Percentiles rank a stretch among this genome's conserved stretches.
Conservation (phyloP, 139 green algal genomes). For the Zygnema cylindricum region DNA sequence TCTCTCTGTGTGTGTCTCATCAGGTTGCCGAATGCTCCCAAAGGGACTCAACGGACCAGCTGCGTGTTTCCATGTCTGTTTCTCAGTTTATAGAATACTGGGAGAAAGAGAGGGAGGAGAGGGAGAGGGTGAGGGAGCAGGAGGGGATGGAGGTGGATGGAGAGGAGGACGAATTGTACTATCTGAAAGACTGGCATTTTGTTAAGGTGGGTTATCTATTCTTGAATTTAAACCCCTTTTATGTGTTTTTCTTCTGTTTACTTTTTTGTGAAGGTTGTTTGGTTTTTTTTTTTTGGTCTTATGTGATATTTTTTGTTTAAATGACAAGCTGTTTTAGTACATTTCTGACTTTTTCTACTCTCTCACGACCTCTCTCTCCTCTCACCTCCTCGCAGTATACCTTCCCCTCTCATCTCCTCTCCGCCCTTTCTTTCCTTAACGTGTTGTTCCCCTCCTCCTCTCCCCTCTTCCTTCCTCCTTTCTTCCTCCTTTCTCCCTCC, state of each 20-base stretch:
- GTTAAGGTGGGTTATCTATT: conserved; percentile 34
- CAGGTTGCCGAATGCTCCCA: conserved; percentile 53
- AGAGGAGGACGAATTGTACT: conserved; percentile 63
- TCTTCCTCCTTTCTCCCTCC: background rate
- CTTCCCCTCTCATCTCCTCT: too few species aligned
- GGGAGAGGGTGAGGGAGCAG: background rate
- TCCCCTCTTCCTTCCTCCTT: background rate
- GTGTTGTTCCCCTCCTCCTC: background rate
- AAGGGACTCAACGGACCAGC: conserved; percentile 44
- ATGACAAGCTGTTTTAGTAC: too few species aligned
- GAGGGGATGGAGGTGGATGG: background rate
- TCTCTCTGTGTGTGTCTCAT: background rate
- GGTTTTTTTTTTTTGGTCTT: too few species aligned
- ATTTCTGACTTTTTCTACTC: background rate
- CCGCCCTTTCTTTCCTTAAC: background rate
- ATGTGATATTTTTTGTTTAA: too few species aligned
- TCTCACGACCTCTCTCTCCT: background rate
- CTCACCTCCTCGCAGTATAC: background rate
- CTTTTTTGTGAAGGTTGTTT: too few species aligned
- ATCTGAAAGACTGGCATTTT: conserved; percentile 94
- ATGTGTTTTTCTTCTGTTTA: too few species aligned
- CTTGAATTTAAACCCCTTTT: background rate
- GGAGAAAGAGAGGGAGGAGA: conserved; percentile 9
- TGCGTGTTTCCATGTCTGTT: conserved; percentile 45
- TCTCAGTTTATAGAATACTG: conserved; percentile 55